Conservation (phyloP, 169 alveolate genomes). For the Toxoplasma gondii region DNA sequence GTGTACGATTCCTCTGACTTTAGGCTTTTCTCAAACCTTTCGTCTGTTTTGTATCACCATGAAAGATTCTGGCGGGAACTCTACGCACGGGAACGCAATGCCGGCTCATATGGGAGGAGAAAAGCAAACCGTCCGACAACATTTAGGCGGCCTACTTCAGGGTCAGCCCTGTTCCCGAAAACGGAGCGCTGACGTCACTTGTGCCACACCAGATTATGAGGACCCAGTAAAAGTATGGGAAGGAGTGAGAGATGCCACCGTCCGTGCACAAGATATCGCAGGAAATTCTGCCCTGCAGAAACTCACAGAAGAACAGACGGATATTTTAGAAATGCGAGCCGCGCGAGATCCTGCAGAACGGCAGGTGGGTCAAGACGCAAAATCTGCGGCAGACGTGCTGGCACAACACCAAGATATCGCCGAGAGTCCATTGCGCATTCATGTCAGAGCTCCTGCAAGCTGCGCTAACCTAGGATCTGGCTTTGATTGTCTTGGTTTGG, state of each 20-base stretch:
- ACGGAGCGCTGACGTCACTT: neutral
- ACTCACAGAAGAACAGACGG: neutral
- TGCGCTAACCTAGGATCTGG: conserved; percentile 58
- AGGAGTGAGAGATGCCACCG: neutral
- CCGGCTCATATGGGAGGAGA: neutral
- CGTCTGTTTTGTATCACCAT: neutral
- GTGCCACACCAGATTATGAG: neutral
- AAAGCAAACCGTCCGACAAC: neutral
- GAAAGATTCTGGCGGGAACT: neutral
- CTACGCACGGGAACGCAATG: neutral
- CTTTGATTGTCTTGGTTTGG: conserved; percentile 56
- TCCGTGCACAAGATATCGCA: neutral
- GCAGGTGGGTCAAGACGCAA: neutral
- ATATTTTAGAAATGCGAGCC: neutral
- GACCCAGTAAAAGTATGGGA: neutral
- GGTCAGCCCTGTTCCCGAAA: neutral
- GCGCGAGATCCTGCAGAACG: neutral
- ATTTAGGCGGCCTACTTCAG: neutral
- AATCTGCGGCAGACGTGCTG: neutral
- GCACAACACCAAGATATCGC: neutral
- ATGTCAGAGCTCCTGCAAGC: conserved; percentile 55
- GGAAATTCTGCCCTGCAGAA: neutral
- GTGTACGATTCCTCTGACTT: no score
- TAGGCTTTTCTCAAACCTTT: no score
- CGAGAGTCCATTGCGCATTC: neutral